Evolutionary conservation across 179 eudicot genomes (phyloP).

Genomic region (Amaranthus tricolor): DNA sequence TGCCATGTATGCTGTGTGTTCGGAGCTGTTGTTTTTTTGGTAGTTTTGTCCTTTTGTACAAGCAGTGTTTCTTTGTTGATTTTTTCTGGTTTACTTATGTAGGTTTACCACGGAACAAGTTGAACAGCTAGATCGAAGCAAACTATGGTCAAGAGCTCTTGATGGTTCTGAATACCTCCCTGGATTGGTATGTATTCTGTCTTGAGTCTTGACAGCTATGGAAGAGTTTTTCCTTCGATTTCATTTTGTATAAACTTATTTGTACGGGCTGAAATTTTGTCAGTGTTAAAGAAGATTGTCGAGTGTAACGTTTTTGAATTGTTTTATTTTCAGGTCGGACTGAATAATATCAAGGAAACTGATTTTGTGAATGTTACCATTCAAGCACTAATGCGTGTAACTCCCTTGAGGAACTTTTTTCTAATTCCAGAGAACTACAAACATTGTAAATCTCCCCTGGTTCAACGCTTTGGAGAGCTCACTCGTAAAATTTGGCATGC

Average conservation of each 20-base stretch:
- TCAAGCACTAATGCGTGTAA: slow-evolving; percentile 92
- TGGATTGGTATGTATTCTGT: slow-evolving; percentile 61
- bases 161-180: slow-evolving; percentile 99
- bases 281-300: not conserved
- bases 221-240: not conserved
- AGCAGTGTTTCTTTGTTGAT: not conserved
- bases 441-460: slow-evolving; percentile 72
- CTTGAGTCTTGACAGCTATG: not conserved
- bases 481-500: slow-evolving; percentile 95
- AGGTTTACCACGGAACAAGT: slow-evolving; percentile 76
- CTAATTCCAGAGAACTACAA: slow-evolving; percentile 89
- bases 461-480: slow-evolving; percentile 95
- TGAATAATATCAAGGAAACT: slow-evolving; percentile 87
- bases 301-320: not conserved
- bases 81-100: slow-evolving; percentile 14
- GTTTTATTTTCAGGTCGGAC: slow-evolving; percentile 63
- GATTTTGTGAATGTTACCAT: slow-evolving; percentile 96
- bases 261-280: not conserved
- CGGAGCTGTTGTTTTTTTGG: not conserved
- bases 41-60: not conserved
- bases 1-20: not conserved
- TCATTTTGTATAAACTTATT: no score
- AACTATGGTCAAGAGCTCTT: slow-evolving; percentile 95
- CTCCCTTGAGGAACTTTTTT: slow-evolving; percentile 92
- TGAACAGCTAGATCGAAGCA: slow-evolving; percentile 62